phyloP scores from a whole-genome alignment of 2,329 filamentous ascomycete genomes.

The Nemania sp. region DNA sequence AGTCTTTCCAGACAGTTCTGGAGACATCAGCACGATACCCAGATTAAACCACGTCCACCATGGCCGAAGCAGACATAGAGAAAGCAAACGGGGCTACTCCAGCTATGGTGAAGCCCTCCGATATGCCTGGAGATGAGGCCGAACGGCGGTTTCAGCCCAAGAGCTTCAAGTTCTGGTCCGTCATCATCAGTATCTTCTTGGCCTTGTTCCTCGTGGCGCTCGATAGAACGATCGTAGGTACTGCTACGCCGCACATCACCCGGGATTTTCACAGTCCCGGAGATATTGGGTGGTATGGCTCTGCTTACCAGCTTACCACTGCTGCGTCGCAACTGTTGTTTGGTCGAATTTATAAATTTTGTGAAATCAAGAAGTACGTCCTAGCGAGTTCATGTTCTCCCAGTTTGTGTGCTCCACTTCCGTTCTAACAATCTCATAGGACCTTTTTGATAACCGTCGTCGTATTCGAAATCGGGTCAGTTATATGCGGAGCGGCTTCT shows the following conservation, averaged over 20 bases:
- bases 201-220: conserved; percentile 62
- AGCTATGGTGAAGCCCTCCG: conserved; percentile 1
- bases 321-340: conserved; percentile 58
- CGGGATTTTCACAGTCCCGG: conserved; percentile 59
- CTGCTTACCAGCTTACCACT: conserved; percentile 63
- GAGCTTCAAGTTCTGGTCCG: conserved; percentile 59
- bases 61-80: conserved; percentile 27
- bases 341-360: conserved; percentile 58
- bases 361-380: conserved; percentile 51
- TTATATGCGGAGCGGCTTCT: conserved; percentile 55
- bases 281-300: conserved; percentile 68
- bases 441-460: conserved; percentile 52
- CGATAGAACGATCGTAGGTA: conserved; percentile 60
- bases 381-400: background rate
- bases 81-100: conserved; percentile 11
- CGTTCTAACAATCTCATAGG: conserved; percentile 34
- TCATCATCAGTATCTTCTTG: conserved; percentile 56
- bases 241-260: conserved; percentile 58
- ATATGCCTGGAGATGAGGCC: conserved; percentile 16
- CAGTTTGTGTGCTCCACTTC: background rate
- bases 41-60: conserved; percentile 1
- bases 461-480: conserved; percentile 58
- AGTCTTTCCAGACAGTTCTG: conserved; percentile 22
- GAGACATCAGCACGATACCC: conserved; percentile 17
- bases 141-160: conserved; percentile 54